phyloP scores from a whole-genome alignment of 169 alveolate species.

The Eimeria sp. region DNA sequence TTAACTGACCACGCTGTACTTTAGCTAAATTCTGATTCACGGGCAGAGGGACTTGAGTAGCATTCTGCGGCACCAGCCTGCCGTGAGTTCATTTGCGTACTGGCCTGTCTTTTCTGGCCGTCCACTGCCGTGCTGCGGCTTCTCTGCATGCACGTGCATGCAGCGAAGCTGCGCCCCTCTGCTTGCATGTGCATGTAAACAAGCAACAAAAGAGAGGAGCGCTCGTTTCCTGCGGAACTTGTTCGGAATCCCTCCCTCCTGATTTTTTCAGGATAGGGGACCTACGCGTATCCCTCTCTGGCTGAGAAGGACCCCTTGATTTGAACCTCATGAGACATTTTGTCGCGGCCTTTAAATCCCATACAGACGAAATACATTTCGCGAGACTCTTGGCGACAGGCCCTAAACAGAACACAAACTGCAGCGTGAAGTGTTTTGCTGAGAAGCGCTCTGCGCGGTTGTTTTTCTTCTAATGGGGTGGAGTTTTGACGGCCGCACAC shows the following conservation, averaged over 20 bases:
- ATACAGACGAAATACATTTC: constrained; percentile 85
- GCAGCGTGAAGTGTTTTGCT: not conserved
- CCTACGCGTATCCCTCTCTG: constrained; percentile 70
- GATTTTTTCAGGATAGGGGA: not conserved
- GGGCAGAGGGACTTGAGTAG: not conserved
- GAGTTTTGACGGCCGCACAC: not conserved
- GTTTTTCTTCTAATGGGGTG: not conserved
- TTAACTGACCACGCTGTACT: not conserved
- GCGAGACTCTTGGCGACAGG: constrained; percentile 82
- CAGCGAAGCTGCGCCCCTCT: not conserved
- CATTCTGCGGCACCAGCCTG: not conserved
- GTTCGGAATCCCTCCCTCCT: not conserved
- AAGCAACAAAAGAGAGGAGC: not conserved
- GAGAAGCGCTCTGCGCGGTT: not conserved
- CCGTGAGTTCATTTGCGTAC: not conserved
- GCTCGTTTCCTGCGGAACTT: not conserved
- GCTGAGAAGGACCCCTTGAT: constrained; percentile 81
- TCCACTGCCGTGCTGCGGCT: not conserved
- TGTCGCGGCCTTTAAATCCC: constrained; percentile 79
- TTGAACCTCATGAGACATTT: constrained; percentile 77
- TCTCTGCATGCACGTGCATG: not conserved
- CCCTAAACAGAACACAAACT: constrained; percentile 51
- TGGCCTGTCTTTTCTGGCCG: not conserved
- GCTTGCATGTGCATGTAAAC: too few relatives aligned
- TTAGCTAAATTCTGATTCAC: not conserved